phyloP scores from a whole-genome alignment of 345 rosid species.

The Salix caprea region DNA sequence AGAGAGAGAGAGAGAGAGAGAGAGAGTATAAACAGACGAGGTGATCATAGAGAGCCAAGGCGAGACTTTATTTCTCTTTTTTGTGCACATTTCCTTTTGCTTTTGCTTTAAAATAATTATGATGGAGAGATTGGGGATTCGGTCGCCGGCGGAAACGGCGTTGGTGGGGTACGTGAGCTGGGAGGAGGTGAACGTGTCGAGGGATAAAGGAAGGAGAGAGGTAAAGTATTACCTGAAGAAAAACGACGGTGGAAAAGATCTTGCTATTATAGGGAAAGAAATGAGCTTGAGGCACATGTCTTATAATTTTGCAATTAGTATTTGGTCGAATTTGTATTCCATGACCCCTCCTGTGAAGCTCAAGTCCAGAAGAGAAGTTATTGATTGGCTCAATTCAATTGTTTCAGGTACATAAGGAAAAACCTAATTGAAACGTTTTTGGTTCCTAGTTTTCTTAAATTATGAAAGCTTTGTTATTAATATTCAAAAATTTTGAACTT shows the following conservation, averaged over 20 bases:
- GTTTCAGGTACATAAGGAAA: constrained; percentile 48
- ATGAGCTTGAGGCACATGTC: constrained; percentile 51
- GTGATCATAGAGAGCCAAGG: neutral
- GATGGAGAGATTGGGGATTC: constrained; percentile 16
- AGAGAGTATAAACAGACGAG: neutral
- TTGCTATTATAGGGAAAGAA: constrained; percentile 67
- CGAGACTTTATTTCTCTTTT: neutral
- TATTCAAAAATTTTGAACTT: neutral
- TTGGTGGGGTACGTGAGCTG: constrained; percentile 48
- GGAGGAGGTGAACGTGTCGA: constrained; percentile 57
- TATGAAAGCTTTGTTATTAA: neutral
- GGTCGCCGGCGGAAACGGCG: constrained; percentile 26
- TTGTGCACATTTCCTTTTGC: neutral
- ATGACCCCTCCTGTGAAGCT: constrained; percentile 33
- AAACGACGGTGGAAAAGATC: constrained; percentile 52
- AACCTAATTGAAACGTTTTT: neutral
- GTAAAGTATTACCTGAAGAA: constrained; percentile 61
- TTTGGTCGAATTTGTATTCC: constrained; percentile 25
- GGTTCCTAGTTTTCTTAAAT: neutral
- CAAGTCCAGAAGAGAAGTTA: constrained; percentile 50
- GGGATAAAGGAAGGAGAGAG: constrained; percentile 51
- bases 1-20: neutral
- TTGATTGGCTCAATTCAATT: constrained; percentile 58
- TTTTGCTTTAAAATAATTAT: neutral
- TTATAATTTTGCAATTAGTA: constrained; percentile 39